Base-by-base conservation (phyloP, 805 yeast species). In the Teunomyces barrocoloradensis region DNA sequence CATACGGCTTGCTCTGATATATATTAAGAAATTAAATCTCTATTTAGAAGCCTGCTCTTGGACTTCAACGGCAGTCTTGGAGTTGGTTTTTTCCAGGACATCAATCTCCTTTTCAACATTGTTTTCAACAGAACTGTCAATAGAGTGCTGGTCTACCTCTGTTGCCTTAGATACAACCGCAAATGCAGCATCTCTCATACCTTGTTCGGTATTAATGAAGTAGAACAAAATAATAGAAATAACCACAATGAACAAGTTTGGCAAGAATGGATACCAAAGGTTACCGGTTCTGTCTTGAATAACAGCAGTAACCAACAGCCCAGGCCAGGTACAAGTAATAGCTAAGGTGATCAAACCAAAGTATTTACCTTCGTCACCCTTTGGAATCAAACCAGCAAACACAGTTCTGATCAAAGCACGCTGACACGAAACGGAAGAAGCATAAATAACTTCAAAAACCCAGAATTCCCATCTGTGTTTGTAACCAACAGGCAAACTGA, bases 391-490 rank as follows among this genome's bases (percentile, higher is more conserved):
- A 0, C 72, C 54, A 30, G 71, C 66, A 44, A 71, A 72, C 0
- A 69, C 54, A 0, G 65, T 60, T 49, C 77, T 57, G 42, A 69
- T 68, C 40, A 72, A 45, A 0, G 71, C 60, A 37, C 77, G 56
- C 38, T 71, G 50, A 1, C 73, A 64, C 3, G 71, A 64, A 9
- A 71, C 64, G 1, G 68, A 43, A 2, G 65, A 55, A 7, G 71
- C 58, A 43, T 65, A 68, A 12, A 71, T 49, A 0, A 69, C 65
- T 36, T 69, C 74, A 51, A 0, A 63, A 0, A 63, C 17, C 76
- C 77, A 72, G 44, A 72, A 71, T 50, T 72, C 76, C 73, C 74
- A 68, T 23, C 75, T 45, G 43, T 65, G 63, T 46, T 69, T 71
- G 59, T 68, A 71, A 0, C 77, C 76, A 38, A 71, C 58, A n/a